phyloP scores from a whole-genome alignment of 2,329 filamentous ascomycete genomes.

The Myotisia sp. region DNA sequence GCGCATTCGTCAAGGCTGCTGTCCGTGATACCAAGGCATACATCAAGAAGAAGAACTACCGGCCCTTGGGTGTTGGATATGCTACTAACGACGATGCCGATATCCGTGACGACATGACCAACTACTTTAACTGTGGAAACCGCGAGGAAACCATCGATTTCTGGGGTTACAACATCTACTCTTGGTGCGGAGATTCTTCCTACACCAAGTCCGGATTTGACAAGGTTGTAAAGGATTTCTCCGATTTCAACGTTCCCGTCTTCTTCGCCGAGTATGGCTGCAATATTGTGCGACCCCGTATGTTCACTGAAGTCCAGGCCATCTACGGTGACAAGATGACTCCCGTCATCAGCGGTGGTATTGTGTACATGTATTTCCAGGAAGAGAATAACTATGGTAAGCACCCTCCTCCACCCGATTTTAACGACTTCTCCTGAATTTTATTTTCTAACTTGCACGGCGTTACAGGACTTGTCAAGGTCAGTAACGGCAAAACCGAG shows the following conservation, averaged over 20 bases:
- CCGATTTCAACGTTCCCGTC: conserved; percentile 76
- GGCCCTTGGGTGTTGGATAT: conserved; percentile 78
- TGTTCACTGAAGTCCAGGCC: conserved; percentile 70
- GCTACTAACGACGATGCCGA: conserved; percentile 83
- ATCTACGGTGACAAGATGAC: conserved; percentile 75
- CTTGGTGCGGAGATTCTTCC: conserved; percentile 82
- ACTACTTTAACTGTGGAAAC: conserved; percentile 80
- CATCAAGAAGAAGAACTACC: conserved; percentile 66
- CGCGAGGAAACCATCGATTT: conserved; percentile 64
- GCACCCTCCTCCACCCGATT: conserved; percentile 14
- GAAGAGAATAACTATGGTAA: conserved; percentile 76
- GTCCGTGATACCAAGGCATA: conserved; percentile 92
- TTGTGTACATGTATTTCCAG: conserved; percentile 98
- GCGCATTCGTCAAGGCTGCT: conserved; percentile 92
- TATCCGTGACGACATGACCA: conserved; percentile 66
- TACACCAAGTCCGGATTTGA: conserved; percentile 67
- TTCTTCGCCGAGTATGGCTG: conserved; percentile 99
- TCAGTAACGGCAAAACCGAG: conserved; percentile 48
- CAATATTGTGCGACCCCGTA: conserved; percentile 58
- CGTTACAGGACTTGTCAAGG: conserved; percentile 35
- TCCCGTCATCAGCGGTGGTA: conserved; percentile 79
- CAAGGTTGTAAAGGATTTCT: conserved; percentile 71
- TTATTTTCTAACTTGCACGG: conserved; percentile 5
- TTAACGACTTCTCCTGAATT: too few relatives aligned
- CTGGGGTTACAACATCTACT: conserved; percentile 99